Evolutionary conservation across 805 yeast genomes (phyloP), one percentile per base, ranked within the genome.

Genomic region (Zygosaccharomyces kombuchaensis): DNA sequence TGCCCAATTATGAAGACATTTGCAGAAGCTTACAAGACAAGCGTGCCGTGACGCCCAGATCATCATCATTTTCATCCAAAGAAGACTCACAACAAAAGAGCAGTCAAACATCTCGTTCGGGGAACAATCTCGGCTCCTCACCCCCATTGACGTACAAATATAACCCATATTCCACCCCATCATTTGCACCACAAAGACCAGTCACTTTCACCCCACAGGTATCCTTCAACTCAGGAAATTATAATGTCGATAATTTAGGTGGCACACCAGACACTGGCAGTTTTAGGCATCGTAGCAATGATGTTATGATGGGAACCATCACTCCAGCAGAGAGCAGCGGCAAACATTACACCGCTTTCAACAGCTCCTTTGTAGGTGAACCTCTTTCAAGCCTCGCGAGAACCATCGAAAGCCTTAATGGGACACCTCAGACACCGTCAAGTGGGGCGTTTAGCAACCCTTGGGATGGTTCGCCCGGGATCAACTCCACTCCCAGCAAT

Each of bases 141-240:
- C 35, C 43, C 6, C 37, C 19, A 12, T 32, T 44, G 32, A 25
- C 45, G 4, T 43, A 36, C 14, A 60, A 56, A 45, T 60, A 45
- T 36, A 51, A 60, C 40, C 58, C 63, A 13, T 58, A 57, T 39
- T 48, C 59, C 13, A 48, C 64, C 8, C 37, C 56, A 10, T 48
- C 56, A 8, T 59, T 59, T 36, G 46, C 57, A 7, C 62, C 64
- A 17, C 31, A 47, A 47, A 44, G 13, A 36, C 36, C 40, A 13
- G n/a, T 22, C 21, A 22, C 36, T n/a, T 26, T 36, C 27, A 36
- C 36, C 10, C 36, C 29, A 21, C 36, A 21, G 16, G 19, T 36
- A n/a, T 19, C 36, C 17, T 37, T 36, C 34, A 9, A 26, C 6
- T 30, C 44, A 16, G 31, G 31, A 6, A 32, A 8, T 7, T 32